Conservation (phyloP, 345 rosid species). For the Abelmoschus esculentus region DNA sequence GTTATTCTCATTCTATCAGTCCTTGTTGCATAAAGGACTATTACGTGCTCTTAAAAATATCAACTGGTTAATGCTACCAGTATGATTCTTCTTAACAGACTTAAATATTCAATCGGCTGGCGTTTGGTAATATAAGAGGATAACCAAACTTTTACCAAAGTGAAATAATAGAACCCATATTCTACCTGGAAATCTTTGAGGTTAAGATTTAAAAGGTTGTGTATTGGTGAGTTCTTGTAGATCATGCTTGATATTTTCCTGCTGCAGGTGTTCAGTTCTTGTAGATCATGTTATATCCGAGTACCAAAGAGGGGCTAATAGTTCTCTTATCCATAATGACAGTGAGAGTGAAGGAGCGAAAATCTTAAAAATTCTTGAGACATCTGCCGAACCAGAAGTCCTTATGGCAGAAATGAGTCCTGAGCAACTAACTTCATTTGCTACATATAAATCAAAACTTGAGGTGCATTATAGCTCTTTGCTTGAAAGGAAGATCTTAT, state of each 20-base stretch:
- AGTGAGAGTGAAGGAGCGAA: constrained; percentile 81
- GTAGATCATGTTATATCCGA: constrained; percentile 65
- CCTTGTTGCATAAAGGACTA: constrained; percentile 1
- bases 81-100: neutral
- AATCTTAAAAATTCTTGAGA: constrained; percentile 61
- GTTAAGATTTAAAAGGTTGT: neutral
- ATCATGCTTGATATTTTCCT: constrained; percentile 4
- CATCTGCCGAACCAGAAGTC: constrained; percentile 86
- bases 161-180: neutral
- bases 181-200: neutral
- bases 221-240: neutral
- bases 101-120: neutral
- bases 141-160: neutral
- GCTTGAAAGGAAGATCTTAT: constrained; percentile 5
- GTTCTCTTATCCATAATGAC: constrained; percentile 38
- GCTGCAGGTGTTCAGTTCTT: constrained; percentile 59
- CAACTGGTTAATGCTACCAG: neutral
- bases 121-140: neutral
- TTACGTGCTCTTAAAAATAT: neutral
- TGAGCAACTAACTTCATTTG: constrained; percentile 67
- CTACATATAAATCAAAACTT: constrained; percentile 54
- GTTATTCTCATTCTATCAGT: neutral
- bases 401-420: constrained; percentile 90
- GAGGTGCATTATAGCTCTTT: constrained; percentile 47
- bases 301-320: constrained; percentile 38